Base-by-base conservation (phyloP, 2,329 filamentous ascomycete genomes). In the Fusarium pseudograminearum region DNA sequence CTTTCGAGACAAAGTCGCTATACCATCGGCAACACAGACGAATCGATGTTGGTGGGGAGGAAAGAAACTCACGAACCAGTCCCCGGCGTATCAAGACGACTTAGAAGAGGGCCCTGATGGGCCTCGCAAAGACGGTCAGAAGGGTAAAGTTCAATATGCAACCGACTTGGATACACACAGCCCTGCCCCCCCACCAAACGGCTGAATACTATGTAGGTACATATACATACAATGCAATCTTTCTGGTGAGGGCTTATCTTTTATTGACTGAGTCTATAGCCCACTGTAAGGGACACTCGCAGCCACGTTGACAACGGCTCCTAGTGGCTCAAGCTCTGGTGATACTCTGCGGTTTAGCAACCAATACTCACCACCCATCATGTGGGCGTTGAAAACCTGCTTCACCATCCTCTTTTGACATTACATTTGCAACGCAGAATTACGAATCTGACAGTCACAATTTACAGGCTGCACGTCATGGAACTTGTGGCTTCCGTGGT, bases 221-320 rank as follows among this genome's bases (percentile, higher is more conserved):
- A 57, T 57, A 52, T 24, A 47, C 33, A 48, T 28, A 28, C 38
- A 57, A 52, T 62, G 56, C 38, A 59, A 57, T 61, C 51, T 53
- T 68, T 53, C 41, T 33, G 46, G 40, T 34, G 53, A 70, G 47
- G 58, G 58, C 47, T 64, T 71, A 44, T 38, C 51, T 57, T 22
- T 40, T 47, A 46, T 46, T 54, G 20, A 42, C 47, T 44, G 36
- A 57, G 20, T 34, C n/a, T 51, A 41, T n/a, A 52, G n/a, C 33
- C 51, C 48, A 44, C n/a, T 22, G n/a, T 46, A 15, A 46, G 20
- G 62, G 46, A 42, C 36, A 40, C 36, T 57, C 47, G 45, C 34
- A 65, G 64, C 68, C 68, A 71, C 67, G 67, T 70, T 71, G 58
- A 44, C 48, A 71, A 68, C 67, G 58, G 56, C 52, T 50, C 41